These are phyloP conservation scores for Dioszegia crocea DNA, from an alignment of 768 basidiomycete genomes.

Conservation along the genomic window DNA sequence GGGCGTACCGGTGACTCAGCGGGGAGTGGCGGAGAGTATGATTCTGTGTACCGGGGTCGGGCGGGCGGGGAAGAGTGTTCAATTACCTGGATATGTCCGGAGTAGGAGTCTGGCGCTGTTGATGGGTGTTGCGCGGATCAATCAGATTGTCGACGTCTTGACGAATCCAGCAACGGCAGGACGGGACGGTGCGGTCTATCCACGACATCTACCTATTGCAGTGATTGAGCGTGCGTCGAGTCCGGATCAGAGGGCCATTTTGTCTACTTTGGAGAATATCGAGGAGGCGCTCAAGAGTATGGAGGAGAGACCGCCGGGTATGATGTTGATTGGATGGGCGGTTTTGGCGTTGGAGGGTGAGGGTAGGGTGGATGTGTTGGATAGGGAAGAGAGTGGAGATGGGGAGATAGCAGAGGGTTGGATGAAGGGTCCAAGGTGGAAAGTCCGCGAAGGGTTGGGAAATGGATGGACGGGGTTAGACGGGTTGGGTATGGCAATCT, in stretches of 20 bases:
- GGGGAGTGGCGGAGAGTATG: constrained; percentile 86
- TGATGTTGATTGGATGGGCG: constrained; percentile 93
- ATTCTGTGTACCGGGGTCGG: constrained; percentile 93
- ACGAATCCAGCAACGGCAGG: constrained; percentile 20
- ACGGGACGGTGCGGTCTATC: constrained; percentile 62
- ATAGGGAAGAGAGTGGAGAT: constrained; percentile 56
- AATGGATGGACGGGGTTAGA: constrained; percentile 33
- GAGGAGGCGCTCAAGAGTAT: constrained; percentile 64
- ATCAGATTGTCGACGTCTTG: constrained; percentile 66
- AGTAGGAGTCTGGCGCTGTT: constrained; percentile 74
- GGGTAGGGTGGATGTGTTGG: constrained; percentile 69
- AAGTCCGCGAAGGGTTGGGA: constrained; percentile 63
- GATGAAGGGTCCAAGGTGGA: constrained; percentile 63
- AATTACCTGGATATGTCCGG: constrained; percentile 82
- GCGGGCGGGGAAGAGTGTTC: constrained; percentile 71
- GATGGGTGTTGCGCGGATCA: constrained; percentile 90
- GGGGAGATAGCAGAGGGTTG: constrained; percentile 57
- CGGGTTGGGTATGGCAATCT: background rate
- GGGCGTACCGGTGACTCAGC: constrained; percentile 89
- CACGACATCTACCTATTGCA: constrained; percentile 73
- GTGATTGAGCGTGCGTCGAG: constrained; percentile 92
- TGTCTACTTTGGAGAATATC: constrained; percentile 70
- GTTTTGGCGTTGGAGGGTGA: constrained; percentile 68
- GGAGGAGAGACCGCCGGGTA: constrained; percentile 89
- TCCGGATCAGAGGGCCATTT: constrained; percentile 81